Evolutionary conservation across 306 rosid genomes (phyloP), one percentile per base, ranked within the genome.

Genomic region (Biancaea sappan): DNA sequence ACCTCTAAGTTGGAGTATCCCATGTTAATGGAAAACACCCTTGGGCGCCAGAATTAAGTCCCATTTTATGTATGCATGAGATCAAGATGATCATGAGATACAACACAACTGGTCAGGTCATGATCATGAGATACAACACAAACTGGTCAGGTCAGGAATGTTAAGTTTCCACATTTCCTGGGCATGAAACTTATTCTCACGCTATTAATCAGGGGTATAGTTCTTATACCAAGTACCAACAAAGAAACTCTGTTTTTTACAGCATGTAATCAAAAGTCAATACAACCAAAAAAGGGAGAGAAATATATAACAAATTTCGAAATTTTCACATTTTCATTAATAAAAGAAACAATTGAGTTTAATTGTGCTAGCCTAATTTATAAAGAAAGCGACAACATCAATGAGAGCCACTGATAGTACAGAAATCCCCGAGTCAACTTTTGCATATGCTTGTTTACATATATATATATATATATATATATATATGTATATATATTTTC

Each of bases 371-470:
- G 50, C 60, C 65, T 38, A 63, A 54, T 70, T 77, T 59, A 71
- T 77, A 66, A 48, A 60, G 24, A 71, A 54, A 65, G 61, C 7
- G 64, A 60, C 32, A 50, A 67, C 37, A 44, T 34, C 43, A 48
- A 29, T 32, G 72, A 66, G 38, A 61, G 13, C 13, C 73, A 64
- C 71, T 59, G 48, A 77, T 61, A 46, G 76, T 75, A 76, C 75
- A 77, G 19, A 65, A 73, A 77, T 62, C 62, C 53, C 69, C 0
- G 8, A 14, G 3, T 2, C 54, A 18, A 10, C 46, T 18, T 47
- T 47, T 48, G 47, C 28, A 69, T 28, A 69, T 28, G 15, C 44
- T 71, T 66, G 47, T 59, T 63, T 31, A 13, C 32, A 21, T 37
- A n/a, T n/a, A n/a, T n/a, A n/a, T n/a, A n/a, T n/a, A n/a, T n/a